Evolutionary conservation across 768 basidiomycete species (phyloP).

Genomic region (Mycena albidolilacea): DNA sequence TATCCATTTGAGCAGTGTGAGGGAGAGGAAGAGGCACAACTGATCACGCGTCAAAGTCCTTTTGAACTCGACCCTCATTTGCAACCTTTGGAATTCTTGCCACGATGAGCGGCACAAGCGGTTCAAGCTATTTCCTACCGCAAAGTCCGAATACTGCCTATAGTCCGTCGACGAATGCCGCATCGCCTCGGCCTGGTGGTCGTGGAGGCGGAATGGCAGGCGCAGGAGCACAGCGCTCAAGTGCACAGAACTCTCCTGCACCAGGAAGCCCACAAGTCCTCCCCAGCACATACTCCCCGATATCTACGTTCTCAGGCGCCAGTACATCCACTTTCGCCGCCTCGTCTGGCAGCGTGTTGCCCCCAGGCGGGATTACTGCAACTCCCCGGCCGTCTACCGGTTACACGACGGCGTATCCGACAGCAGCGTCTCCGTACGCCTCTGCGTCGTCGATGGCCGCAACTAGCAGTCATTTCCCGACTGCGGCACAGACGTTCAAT

Average conservation of each 20-base stretch:
- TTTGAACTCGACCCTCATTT: too few species aligned
- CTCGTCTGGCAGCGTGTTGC: not conserved
- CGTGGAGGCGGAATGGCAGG: slow-evolving; percentile 43
- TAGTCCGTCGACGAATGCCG: slow-evolving; percentile 17
- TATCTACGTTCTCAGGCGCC: not conserved
- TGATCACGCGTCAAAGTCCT: too few species aligned
- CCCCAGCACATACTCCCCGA: slow-evolving; percentile 32
- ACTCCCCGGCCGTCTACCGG: not conserved
- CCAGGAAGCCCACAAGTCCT: slow-evolving; percentile 47
- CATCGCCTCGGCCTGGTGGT: slow-evolving; percentile 13
- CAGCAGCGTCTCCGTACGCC: not conserved
- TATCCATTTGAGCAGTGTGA: slow-evolving; percentile 28
- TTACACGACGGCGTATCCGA: not conserved
- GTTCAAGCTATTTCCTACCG: slow-evolving; percentile 2
- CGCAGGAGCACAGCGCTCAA: slow-evolving; percentile 58
- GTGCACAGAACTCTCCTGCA: slow-evolving; percentile 47
- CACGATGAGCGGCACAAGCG: not conserved
- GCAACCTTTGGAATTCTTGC: too few species aligned
- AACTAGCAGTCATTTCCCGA: not conserved
- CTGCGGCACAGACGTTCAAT: slow-evolving; percentile 15
- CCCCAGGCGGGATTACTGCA: not conserved
- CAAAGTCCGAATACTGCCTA: slow-evolving; percentile 18
- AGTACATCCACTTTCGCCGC: not conserved
- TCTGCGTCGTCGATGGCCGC: not conserved
- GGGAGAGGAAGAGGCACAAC: too few species aligned